Evolutionary conservation across 1,284 basidiomycete genomes (phyloP).

Genomic region (Naganishia albida): DNA sequence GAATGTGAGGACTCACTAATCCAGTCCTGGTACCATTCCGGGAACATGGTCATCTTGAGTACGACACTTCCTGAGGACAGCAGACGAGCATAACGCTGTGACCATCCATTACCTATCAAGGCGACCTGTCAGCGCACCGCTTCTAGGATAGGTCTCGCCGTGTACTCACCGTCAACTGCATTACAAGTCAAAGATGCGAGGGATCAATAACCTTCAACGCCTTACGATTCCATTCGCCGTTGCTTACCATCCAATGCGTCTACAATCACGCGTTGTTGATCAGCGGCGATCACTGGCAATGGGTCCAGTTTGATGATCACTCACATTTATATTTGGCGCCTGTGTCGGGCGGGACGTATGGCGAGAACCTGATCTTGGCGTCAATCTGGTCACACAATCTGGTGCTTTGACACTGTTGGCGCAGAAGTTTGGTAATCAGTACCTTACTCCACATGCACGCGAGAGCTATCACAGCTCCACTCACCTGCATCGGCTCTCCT

Average conservation of each 20-base stretch:
- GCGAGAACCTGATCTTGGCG: constrained; percentile 55
- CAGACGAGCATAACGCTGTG: constrained; percentile 61
- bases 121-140: constrained; percentile 40
- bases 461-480: not conserved
- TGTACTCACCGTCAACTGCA: constrained; percentile 28
- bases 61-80: constrained; percentile 53
- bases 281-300: not conserved
- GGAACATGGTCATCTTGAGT: constrained; percentile 54
- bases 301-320: not conserved
- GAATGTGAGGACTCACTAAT: constrained; percentile 39
- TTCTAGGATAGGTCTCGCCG: not conserved
- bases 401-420: constrained; percentile 37
- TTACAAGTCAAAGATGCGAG: not conserved
- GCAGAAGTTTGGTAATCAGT: not conserved
- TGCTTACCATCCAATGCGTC: constrained; percentile 34
- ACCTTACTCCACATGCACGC: not conserved
- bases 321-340: constrained; percentile 57
- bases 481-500: constrained; percentile 47
- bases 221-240: not conserved
- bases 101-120: constrained; percentile 67
- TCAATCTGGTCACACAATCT: constrained; percentile 45
- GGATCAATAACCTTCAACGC: not conserved
- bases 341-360: constrained; percentile 56
- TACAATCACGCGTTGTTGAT: not conserved
- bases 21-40: constrained; percentile 53